Percentiles rank a stretch among this genome's conserved stretches.
phyloP scores from a whole-genome alignment of 345 rosid genomes.

The Aquilaria malaccensis region DNA sequence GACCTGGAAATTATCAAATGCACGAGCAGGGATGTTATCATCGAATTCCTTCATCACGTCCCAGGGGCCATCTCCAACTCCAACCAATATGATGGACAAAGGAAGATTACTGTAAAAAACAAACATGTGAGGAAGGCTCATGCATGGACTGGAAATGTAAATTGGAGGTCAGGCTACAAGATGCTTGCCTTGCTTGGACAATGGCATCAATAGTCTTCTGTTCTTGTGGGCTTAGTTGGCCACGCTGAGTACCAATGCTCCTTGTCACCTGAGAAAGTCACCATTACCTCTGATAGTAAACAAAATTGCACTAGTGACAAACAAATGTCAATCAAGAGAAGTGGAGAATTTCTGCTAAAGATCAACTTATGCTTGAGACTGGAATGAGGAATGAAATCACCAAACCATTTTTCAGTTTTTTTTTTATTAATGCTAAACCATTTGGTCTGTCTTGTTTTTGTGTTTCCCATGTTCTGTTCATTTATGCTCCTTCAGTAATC shows the following conservation, averaged over 20 bases:
- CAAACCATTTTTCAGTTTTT: too few species aligned
- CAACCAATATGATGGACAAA: slow-evolving; percentile 44
- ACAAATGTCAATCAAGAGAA: neutral
- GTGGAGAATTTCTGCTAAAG: too few species aligned
- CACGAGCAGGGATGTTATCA: slow-evolving; percentile 53
- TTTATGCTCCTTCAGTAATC: too few species aligned
- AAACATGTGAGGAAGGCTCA: too few species aligned
- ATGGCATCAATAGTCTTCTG: slow-evolving; percentile 43
- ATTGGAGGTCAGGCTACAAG: neutral
- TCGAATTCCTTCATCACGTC: slow-evolving; percentile 58
- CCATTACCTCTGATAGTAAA: too few species aligned
- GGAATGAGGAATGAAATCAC: too few species aligned
- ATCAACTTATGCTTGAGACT: too few species aligned
- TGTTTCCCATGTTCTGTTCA: too few species aligned
- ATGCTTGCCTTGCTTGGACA: slow-evolving; percentile 42
- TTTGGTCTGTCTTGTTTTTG: too few species aligned
- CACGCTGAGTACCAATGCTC: slow-evolving; percentile 40
- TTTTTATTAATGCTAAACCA: too few species aligned
- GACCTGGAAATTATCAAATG: slow-evolving; percentile 55
- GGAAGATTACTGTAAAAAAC: slow-evolving; percentile 38
- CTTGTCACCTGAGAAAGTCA: slow-evolving; percentile 40
- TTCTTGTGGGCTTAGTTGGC: slow-evolving; percentile 47
- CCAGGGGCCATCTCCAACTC: slow-evolving; percentile 67
- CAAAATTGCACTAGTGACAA: neutral
- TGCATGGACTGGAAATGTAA: too few species aligned